Evolutionary conservation across 768 basidiomycete genomes (phyloP).

Genomic region (Amanita muscaria): DNA sequence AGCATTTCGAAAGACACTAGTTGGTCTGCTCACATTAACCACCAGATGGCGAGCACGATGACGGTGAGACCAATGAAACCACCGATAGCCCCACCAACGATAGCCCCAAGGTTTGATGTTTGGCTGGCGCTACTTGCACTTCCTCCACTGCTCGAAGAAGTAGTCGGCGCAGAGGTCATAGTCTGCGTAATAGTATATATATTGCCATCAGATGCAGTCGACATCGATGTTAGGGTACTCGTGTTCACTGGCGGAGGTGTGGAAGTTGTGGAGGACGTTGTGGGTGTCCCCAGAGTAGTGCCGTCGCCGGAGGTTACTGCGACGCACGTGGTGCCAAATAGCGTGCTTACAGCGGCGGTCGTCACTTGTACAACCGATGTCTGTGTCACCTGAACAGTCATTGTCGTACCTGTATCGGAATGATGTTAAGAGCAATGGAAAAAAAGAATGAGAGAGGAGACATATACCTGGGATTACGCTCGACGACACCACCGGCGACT

Average conservation of each 20-base stretch:
- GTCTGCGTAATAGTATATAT: slow-evolving; percentile 7
- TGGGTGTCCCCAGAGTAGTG: slow-evolving; percentile 2
- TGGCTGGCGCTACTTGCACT: background rate
- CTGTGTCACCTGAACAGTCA: slow-evolving; percentile 14
- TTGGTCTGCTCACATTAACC: slow-evolving; percentile 16
- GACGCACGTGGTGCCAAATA: slow-evolving; percentile 20
- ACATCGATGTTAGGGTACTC: slow-evolving; percentile 7
- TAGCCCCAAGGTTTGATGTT: slow-evolving; percentile 14
- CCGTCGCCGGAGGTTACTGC: background rate
- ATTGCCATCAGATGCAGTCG: slow-evolving; percentile 10
- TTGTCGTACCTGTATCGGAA: slow-evolving; percentile 11
- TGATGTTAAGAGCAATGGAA: background rate
- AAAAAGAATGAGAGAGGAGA: background rate
- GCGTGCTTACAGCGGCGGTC: slow-evolving; percentile 11
- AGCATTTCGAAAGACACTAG: slow-evolving; percentile 4
- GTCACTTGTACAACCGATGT: slow-evolving; percentile 17
- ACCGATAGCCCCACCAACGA: slow-evolving; percentile 22
- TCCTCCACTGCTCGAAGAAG: background rate
- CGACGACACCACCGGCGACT: no score
- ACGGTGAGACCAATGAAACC: slow-evolving; percentile 17
- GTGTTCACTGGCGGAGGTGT: slow-evolving; percentile 8
- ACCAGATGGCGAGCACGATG: slow-evolving; percentile 20
- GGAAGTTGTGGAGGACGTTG: background rate
- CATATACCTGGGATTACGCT: slow-evolving; percentile 16
- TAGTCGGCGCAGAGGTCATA: slow-evolving; percentile 1